Base-by-base conservation (phyloP, 352 stramenopile species). In the Phytophthora brassicae region DNA sequence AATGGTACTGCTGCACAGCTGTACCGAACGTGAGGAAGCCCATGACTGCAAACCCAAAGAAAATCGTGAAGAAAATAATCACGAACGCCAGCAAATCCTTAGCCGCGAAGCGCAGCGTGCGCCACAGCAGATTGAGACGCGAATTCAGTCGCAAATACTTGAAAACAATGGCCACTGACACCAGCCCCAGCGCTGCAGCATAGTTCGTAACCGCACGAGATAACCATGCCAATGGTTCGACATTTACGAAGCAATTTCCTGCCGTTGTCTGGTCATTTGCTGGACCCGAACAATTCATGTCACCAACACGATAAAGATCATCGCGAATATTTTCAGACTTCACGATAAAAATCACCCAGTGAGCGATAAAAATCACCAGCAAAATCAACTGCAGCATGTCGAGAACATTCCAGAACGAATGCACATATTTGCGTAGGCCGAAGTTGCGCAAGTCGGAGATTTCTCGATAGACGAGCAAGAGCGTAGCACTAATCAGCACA, bases 1-100 rank as follows among this genome's bases (percentile, higher is more conserved):
- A 89, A 63, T 89, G 79, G 49, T 92, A 92, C 35, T 84, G 66
- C 22, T 83, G 81, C 54, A 88, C 72, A 13, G 69, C 62, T 31
- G 64, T 88, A 19, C 84, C 84, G 44, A 92, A 91, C 8, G 74
- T 84, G 13, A 92, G 60, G 54, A 89, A 90, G 14, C 84, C 83
- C 83, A 92, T 92, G 23, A 92, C 79, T 17, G 79, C 70, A 60
- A 86, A 90, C 8, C 77, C 83, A 31, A 89, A 82, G 56, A 90
- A 92, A 60, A 92, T 89, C 11, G 75, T 83, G 23, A 92, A 86
- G 68, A 92, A 90, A 64, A 92, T 92, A 39, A 84, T 72, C 23
- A 90, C 77, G 42, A 92, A 91, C 20, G 79, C 84, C 14, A 92
- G 62, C 22, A 92, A 54, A 42, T 92, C 84, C 46, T 87, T 89